Evolutionary conservation across 495 filamentous ascomycete genomes (phyloP).

Genomic region (Pseudomonodictys pantanalensis): DNA sequence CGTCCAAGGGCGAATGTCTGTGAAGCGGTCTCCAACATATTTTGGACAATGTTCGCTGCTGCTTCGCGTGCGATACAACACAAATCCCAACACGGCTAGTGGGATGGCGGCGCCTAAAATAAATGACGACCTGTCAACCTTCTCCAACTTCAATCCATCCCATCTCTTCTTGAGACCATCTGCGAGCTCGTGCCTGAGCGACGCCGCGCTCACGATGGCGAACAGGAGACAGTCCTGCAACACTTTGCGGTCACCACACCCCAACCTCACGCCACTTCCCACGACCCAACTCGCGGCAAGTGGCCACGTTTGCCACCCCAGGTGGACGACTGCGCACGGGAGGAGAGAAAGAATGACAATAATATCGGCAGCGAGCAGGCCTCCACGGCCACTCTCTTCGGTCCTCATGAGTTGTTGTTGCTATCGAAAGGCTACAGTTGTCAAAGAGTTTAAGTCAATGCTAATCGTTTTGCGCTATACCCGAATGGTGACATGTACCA

Average conservation of each 20-base stretch:
- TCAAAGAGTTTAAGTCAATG: too few relatives aligned
- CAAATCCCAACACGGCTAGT: neutral
- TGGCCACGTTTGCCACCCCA: neutral
- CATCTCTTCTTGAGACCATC: neutral
- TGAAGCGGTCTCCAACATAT: neutral
- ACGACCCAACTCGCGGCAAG: neutral
- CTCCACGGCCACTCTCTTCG: neutral
- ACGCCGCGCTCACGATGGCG: neutral
- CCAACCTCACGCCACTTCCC: neutral
- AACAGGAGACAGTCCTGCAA: slow-evolving; percentile 3
- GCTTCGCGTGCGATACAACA: neutral
- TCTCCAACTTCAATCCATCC: neutral
- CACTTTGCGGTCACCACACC: neutral
- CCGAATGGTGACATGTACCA: too few relatives aligned
- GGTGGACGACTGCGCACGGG: neutral
- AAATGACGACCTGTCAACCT: neutral
- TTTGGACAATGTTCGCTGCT: neutral
- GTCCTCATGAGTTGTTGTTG: neutral
- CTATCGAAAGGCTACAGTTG: too few relatives aligned
- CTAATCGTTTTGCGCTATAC: too few relatives aligned
- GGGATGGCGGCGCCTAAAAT: neutral
- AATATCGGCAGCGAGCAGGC: neutral
- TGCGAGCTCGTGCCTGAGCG: neutral
- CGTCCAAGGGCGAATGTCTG: neutral
- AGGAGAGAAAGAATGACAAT: neutral